Base-by-base conservation (phyloP, 2,329 filamentous ascomycete genomes). In the Diaporthe caulivora region DNA sequence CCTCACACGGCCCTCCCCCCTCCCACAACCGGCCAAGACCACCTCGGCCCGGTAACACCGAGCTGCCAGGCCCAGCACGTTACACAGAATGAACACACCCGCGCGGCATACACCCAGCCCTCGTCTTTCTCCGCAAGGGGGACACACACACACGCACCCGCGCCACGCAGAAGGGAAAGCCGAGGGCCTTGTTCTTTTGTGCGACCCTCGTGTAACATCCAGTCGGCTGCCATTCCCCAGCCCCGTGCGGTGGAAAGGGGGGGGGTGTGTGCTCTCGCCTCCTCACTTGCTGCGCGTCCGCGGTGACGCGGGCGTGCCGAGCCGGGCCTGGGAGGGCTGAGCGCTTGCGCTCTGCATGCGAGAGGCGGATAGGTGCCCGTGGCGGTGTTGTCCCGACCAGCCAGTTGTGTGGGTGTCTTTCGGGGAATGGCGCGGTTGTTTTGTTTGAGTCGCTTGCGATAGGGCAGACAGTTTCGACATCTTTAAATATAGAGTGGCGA, bases 41-140 rank as follows among this genome's bases (percentile, higher is more conserved):
- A 3, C 15, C 17, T 21, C 47, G n/a, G 62, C 62, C 31, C 44
- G 17, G 62, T 67, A 6, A 24, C 31, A 67, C 57, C 57, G n/a
- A 29, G 3, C 57, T 17, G 37, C 13, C 57, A 18, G 34, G 53
- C 53, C 21, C 9, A 17, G 47, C 24, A 37, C 26, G 62, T 67
- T 29, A 51, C 31, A 40, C 62, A 62, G 18, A 31, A 31, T 15
- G 57, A 65, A 15, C 29, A 64, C 60, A 51, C 62, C 7, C 47
- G 62, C 62, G 42, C 62, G 47, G 62, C 29, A 53, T n/a, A 40
- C 42, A 26, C n/a, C 62, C 62, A 40, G 62, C 62, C 62, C 31
- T 67, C 44, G 17, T 24, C 53, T 62, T n/a, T 40, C 37, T 40
- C 24, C 34, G 26, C 24, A 51, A 47, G 8, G 18, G 37, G 6